Base-by-base conservation (phyloP, 768 basidiomycete species). In the Roridomyces roridus region DNA sequence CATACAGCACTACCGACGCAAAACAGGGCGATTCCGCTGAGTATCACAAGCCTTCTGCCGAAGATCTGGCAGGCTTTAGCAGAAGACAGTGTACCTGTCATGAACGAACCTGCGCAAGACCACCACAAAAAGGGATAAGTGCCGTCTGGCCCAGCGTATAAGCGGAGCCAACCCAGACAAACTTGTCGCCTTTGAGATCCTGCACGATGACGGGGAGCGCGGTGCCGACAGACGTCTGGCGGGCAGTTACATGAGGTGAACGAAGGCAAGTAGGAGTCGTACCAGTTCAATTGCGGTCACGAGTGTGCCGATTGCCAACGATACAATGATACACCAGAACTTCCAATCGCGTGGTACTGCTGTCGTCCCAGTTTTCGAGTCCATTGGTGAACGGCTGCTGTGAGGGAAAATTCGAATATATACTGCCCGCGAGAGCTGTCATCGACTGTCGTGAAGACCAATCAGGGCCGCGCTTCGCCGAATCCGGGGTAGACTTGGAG, bases 111-210 rank as follows among this genome's bases (percentile, higher is more conserved):
- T 65, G 49, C 4, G 76, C 74, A 0, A 78, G 59, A 11, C 70
- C 69, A 4, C 78, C 77, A 25, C 69, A 69, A 57, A 77, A 57
- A 0, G 79, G 80, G 9, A 82, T 66, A 41, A 78, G 60, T 0
- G 78, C 75, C 4, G 80, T 76, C 0, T 72, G 70, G 1, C 78
- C 62, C 5, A 84, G 65, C 0, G 76, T 68, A 52, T 79, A 85
- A 4, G 79, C 76, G 2, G 72, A 65, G 2, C 74, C 80, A 18
- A 83, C 69, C 82, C 82, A 84, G 1, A 74, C 60, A 49, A 77
- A 82, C 24, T 78, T 66, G 35, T 63, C 63, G 0, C 73, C 74
- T 15, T 75, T 48, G 2, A 82, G 66, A 8, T 72, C 70, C 28
- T 69, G 55, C 7, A 73, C 69, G 31, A 81, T 81, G 7, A 76